Evolutionary conservation across 148 eudicot species (phyloP), one percentile per base, ranked within the genome.

Genomic region (Simmondsia chinensis): DNA sequence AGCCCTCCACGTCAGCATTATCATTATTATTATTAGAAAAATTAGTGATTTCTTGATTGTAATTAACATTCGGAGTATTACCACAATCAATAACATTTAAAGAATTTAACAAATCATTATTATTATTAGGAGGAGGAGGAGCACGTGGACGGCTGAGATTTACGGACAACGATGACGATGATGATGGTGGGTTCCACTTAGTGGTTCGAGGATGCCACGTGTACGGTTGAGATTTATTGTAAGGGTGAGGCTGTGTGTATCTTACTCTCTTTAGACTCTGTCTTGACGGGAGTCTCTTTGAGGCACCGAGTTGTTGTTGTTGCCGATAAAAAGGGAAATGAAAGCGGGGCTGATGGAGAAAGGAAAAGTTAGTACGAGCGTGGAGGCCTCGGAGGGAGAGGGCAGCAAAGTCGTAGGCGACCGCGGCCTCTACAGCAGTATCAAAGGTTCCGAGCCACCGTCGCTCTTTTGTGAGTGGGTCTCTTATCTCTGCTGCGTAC

Each of bases 401-500:
- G 1, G 94, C 95, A 18, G 94, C 94, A 18, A 56, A 61, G 63
- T 84, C 94, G 36, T 84, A 84, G 2, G 88, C 94, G 7, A 77
- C 74, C 0, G 94, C 94, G 0, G 94, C 94, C 31, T 83, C 94
- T 47, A 75, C 94, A 10, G 94, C 87, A 6, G 94, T 83, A 59
- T 83, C 87, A 19, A 70, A 83, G 2, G 94, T 84, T 2, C 94
- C 94, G 0, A 85, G 74, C 89, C 95, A 85, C 9, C 89, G 66
- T 21, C 95, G 39, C 23, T 85, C 95, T 30, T 85, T 85, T 0
- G 82, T 74, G 44, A 52, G 75, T 0, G 95, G 95, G 72, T 85
- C 95, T 0, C 95, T 40, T 6, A 85, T 85, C 48, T 85, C 89
- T 1, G 95, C 95, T 0, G 95, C 95, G 53, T 77, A 85, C 0